phyloP scores from a whole-genome alignment of 2,329 filamentous ascomycete species.

The Polychaeton citri region DNA sequence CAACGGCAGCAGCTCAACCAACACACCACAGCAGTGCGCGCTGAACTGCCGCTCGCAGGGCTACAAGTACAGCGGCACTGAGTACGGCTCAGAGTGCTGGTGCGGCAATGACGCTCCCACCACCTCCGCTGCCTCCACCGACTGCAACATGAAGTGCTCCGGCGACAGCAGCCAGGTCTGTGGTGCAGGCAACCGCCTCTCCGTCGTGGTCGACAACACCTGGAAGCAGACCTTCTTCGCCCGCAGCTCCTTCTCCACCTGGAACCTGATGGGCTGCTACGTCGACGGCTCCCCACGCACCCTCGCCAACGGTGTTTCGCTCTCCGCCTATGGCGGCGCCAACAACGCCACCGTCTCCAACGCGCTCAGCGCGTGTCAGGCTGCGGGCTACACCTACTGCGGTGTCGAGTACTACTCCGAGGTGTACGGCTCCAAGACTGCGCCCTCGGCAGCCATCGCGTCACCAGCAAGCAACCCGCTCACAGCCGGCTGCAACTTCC shows the following conservation, averaged over 20 bases:
- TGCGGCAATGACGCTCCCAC: constrained; percentile 6
- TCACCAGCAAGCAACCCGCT: constrained; percentile 9
- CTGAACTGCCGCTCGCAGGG: constrained; percentile 12
- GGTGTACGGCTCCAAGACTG: constrained; percentile 10
- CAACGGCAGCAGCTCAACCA: constrained; percentile 7
- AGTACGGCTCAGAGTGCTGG: constrained; percentile 17
- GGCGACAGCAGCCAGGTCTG: constrained; percentile 18
- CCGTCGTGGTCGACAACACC: constrained; percentile 8
- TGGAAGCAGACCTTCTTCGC: constrained; percentile 15
- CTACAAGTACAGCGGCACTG: constrained; percentile 19
- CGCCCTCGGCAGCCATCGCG: constrained; percentile 7
- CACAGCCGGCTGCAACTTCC: constrained; percentile 13
- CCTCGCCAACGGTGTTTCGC: constrained; percentile 7
- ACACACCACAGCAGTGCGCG: constrained; percentile 13
- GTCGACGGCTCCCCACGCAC: constrained; percentile 10
- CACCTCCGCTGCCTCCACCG: constrained; percentile 2
- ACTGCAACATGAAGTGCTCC: constrained; percentile 15
- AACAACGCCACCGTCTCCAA: constrained; percentile 15
- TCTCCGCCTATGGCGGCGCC: constrained; percentile 10
- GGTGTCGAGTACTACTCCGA: constrained; percentile 17
- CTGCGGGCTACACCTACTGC: constrained; percentile 11
- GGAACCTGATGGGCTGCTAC: constrained; percentile 16
- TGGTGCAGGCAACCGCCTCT: constrained; percentile 15
- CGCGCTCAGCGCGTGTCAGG: constrained; percentile 14
- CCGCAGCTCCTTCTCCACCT: constrained; percentile 8